These are phyloP conservation scores for Cystobasidiaceae sp. DNA, from an alignment of 1,284 basidiomycete species.

Conservation along the genomic window DNA sequence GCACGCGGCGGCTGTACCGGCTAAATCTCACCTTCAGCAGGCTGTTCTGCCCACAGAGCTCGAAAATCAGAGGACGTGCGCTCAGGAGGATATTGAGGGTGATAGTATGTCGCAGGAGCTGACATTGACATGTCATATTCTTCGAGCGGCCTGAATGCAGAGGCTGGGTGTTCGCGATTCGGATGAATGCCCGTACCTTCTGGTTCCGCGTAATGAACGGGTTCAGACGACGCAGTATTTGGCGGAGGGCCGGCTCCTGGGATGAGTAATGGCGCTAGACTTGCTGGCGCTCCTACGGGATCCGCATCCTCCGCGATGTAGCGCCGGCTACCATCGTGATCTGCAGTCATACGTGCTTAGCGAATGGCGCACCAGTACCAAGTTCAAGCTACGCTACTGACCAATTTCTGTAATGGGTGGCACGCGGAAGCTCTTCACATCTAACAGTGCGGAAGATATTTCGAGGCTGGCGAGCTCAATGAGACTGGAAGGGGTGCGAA, in stretches of 20 bases:
- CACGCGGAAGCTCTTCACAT: constrained; percentile 34
- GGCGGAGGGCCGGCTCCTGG: not conserved
- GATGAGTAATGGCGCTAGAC: constrained; percentile 15
- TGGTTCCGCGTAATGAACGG: not conserved
- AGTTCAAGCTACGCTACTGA: not conserved
- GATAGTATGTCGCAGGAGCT: too few species aligned
- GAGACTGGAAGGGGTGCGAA: constrained; percentile 79
- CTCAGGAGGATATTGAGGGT: too few species aligned
- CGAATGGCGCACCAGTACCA: too few species aligned
- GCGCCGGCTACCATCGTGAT: constrained; percentile 11
- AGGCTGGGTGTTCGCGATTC: too few species aligned
- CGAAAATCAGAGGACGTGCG: too few species aligned
- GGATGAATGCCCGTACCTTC: not conserved
- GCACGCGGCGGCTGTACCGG: not conserved
- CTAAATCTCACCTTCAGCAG: not conserved
- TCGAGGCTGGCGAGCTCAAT: constrained; percentile 79
- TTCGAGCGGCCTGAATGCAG: too few species aligned
- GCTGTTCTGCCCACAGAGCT: not conserved
- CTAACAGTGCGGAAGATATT: constrained; percentile 52
- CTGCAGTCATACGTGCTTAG: not conserved
- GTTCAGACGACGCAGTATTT: not conserved
- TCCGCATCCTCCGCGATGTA: constrained; percentile 28
- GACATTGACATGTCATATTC: too few species aligned
- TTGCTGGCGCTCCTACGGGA: not conserved
- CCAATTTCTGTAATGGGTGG: constrained; percentile 39